Conservation (phyloP, 257 asterid genomes). For the Nicotiana noctiflora region DNA sequence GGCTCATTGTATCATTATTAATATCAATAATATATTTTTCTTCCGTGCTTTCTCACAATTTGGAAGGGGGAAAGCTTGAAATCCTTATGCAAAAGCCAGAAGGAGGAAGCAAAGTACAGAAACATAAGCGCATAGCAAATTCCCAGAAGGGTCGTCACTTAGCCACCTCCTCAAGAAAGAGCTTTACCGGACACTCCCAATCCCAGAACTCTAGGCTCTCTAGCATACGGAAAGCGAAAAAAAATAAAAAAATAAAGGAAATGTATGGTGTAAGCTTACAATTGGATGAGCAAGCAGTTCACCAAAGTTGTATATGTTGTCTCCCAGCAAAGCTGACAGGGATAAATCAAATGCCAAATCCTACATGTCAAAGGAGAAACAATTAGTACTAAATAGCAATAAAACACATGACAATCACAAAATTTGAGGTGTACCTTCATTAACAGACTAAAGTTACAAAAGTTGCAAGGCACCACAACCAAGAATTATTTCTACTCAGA, state of each 20-base stretch:
- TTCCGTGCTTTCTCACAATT: no score
- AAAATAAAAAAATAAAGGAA: neutral
- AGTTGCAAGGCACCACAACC: neutral
- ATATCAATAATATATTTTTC: no score
- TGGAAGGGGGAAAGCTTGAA: neutral
- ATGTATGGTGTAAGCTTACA: conserved; percentile 7
- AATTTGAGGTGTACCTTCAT: neutral
- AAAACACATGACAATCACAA: neutral
- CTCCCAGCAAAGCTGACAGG: conserved; percentile 23
- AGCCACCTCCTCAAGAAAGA: neutral
- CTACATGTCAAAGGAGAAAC: conserved; percentile 12
- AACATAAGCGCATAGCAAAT: neutral
- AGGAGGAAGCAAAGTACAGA: neutral
- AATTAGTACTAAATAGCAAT: neutral
- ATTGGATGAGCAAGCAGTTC: conserved; percentile 27
- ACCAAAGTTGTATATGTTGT: conserved; percentile 26
- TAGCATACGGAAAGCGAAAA: neutral
- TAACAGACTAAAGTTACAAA: neutral
- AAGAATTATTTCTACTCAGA: neutral
- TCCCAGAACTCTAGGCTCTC: no score
- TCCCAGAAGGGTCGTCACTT: neutral
- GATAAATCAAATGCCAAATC: conserved; percentile 22
- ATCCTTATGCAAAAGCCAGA: neutral
- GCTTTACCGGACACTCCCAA: neutral
- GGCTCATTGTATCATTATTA: no score